Evolutionary conservation across 2,329 filamentous ascomycete species (phyloP).

Genomic region (Microcyclosporella mali): DNA sequence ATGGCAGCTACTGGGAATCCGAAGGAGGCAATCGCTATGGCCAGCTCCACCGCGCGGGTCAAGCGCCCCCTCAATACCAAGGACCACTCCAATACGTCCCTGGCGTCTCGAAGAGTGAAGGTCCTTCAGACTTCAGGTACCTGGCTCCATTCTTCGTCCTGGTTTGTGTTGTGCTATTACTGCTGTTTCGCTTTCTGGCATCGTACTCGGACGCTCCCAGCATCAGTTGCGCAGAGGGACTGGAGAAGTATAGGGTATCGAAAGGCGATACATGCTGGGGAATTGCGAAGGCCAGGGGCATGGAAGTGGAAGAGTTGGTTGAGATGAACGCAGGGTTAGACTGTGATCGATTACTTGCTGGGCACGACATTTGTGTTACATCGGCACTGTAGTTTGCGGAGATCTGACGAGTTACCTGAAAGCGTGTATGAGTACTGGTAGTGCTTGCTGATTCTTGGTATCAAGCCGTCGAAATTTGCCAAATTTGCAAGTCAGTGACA

Average conservation of each 20-base stretch:
- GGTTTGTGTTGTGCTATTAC: constrained; percentile 8
- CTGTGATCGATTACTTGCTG: constrained; percentile 9
- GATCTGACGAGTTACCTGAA: too few species aligned
- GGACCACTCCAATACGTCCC: constrained; percentile 1
- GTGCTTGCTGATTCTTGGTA: too few species aligned
- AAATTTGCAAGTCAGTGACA: too few species aligned
- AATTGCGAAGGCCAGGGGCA: constrained; percentile 11
- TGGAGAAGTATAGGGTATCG: constrained; percentile 9
- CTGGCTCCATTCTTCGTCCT: constrained; percentile 13
- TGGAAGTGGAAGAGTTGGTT: constrained; percentile 8
- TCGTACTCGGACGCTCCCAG: neutral
- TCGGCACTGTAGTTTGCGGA: too few species aligned
- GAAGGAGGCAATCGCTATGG: constrained; percentile 13
- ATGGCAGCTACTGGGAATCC: constrained; percentile 8
- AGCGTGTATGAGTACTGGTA: too few species aligned
- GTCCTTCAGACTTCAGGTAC: constrained; percentile 8
- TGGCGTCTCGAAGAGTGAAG: constrained; percentile 1
- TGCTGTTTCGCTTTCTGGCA: constrained; percentile 10
- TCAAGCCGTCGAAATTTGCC: too few species aligned
- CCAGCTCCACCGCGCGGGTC: constrained; percentile 3
- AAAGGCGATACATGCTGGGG: constrained; percentile 15
- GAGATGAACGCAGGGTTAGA: constrained; percentile 10
- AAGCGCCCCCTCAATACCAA: constrained; percentile 6
- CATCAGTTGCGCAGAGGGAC: constrained; percentile 6
- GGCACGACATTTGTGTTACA: constrained; percentile 7